Evolutionary conservation across 2,329 filamentous ascomycete genomes (phyloP).

Genomic region (Sporothrix pseudoabietina): DNA sequence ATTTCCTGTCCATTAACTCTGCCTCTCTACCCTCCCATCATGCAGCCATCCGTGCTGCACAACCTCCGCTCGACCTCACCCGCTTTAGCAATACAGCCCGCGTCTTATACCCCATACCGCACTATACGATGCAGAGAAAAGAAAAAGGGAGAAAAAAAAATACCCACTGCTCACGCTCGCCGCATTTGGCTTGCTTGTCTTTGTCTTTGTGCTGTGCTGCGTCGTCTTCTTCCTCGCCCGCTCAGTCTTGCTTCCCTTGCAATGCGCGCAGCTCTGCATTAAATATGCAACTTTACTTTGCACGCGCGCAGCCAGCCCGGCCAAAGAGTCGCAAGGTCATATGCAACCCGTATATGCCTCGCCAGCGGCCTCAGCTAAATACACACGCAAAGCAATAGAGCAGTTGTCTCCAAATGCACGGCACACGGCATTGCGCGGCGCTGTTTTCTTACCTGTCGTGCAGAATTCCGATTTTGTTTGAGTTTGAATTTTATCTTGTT

Average conservation of each 20-base stretch:
- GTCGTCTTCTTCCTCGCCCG: not conserved
- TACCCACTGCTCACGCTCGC: not conserved
- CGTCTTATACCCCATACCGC: slow-evolving; percentile 28
- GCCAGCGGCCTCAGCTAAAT: not conserved
- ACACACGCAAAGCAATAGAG: not conserved
- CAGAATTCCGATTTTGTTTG: not conserved
- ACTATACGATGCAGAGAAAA: slow-evolving; percentile 21
- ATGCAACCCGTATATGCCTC: slow-evolving; percentile 9
- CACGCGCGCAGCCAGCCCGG: not conserved
- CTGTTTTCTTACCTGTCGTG: not conserved
- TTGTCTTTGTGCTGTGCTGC: not conserved
- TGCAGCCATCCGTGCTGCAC: slow-evolving; percentile 20
- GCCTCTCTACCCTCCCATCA: not conserved
- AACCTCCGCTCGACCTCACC: not conserved
- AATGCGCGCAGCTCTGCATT: not conserved
- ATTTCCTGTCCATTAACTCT: not conserved
- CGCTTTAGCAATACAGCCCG: slow-evolving; percentile 23
- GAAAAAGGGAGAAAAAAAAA: not conserved
- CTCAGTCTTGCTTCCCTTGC: not conserved
- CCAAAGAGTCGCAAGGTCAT: not conserved
- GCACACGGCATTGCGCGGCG: slow-evolving; percentile 21
- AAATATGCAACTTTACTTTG: not conserved
- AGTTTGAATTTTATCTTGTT: not conserved
- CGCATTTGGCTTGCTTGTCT: not conserved
- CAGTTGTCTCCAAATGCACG: not conserved